Conservation (phyloP, 345 rosid species). For the Psidium guajava region DNA sequence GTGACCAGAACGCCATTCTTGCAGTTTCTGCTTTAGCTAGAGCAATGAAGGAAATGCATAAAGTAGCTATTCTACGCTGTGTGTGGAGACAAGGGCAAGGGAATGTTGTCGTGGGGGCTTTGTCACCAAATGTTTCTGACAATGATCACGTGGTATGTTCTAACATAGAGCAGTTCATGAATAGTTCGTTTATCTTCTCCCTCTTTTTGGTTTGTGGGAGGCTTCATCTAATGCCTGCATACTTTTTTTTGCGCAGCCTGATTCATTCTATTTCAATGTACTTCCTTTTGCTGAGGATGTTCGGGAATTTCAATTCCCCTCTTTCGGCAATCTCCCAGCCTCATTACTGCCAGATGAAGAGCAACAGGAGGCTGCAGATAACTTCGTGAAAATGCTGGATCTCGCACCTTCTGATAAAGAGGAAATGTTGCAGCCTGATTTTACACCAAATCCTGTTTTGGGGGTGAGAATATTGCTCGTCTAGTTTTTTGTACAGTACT, state of each 20-base stretch:
- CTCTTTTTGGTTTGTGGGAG: not conserved
- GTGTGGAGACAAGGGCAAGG: conserved; percentile 91
- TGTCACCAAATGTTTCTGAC: conserved; percentile 69
- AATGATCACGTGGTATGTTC: conserved; percentile 52
- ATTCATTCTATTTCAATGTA: conserved; percentile 79
- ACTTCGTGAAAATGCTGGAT: conserved; percentile 75
- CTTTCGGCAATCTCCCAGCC: conserved; percentile 59
- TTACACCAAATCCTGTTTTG: conserved; percentile 85
- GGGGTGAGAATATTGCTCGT: conserved; percentile 30
- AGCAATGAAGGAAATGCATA: conserved; percentile 73
- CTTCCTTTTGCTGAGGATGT: conserved; percentile 89
- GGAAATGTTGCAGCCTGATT: conserved; percentile 62
- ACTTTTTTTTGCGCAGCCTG: conserved; percentile 45
- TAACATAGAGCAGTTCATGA: not conserved
- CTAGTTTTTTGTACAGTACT: not conserved
- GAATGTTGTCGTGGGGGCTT: conserved; percentile 63
- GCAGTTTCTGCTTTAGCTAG: conserved; percentile 82
- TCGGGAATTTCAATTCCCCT: conserved; percentile 85
- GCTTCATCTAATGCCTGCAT: conserved; percentile 1
- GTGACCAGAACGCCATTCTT: conserved; percentile 42
- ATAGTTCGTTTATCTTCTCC: not conserved
- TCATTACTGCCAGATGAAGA: conserved; percentile 65
- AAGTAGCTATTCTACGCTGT: conserved; percentile 80
- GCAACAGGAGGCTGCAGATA: conserved; percentile 78
- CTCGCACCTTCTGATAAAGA: conserved; percentile 61